Base-by-base conservation (phyloP, 225 moss, liverwort and hornwort genomes). In the Straminergon stramineum region DNA sequence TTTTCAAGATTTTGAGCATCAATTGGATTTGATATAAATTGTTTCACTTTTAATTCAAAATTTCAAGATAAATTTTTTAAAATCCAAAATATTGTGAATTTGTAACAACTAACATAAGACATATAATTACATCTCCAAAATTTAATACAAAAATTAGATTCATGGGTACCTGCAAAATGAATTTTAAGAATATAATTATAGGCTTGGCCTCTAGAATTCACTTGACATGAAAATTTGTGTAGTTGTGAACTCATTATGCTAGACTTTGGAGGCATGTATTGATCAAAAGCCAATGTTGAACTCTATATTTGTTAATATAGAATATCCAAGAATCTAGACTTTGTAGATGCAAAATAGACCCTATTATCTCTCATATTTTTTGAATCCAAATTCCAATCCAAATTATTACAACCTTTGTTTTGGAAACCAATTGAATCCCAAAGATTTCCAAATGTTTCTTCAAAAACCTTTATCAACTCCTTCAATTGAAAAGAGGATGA, bases 281-380 rank as follows among this genome's bases (percentile, higher is more conserved):
- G 39, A 41, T 5, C 4, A 39, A 39, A 13, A 70, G 4, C 0
- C 1, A 1, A 14, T 1, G 1, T 13, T 39, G 7, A 39, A 39
- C 7, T 13, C 13, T 70, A 39, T 70, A 43, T 28, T 41, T 45
- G 45, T 7, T 2, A 30, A 48, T 51, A 28, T 0, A 28, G 10
- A 41, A 48, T 18, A 6, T 5, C 2, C 17, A 51, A 75, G 31
- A 11, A 31, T 51, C 18, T 31, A 30, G 2, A 75, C 1, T 1
- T 0, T 43, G 5, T 28, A 0, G 5, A 10, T 28, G 16, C 3
- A 27, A 7, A 73, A 5, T 43, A 0, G 4, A 75, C 0, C 30
- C 6, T 48, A 75, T 75, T 3, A 30, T 17, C 22, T 37, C 0
- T 31, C 10, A 11, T 75, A 8, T 74, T 5, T 17, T 10, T 75